Evolutionary conservation across 352 stramenopile species (phyloP), one percentile per base, ranked within the genome.

Genomic region (Pythium scleroteichum): DNA sequence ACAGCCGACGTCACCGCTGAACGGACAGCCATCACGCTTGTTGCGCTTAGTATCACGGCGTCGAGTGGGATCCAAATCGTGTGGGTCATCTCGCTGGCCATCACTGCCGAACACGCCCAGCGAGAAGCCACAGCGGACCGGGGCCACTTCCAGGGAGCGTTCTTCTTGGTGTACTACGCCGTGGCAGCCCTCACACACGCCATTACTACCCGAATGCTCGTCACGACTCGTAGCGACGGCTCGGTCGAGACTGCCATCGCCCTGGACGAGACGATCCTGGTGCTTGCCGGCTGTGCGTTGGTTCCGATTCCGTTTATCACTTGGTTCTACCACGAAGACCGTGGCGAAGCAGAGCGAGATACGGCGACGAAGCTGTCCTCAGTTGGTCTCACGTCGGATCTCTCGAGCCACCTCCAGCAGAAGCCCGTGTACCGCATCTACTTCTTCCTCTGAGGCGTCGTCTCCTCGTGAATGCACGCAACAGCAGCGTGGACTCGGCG

Each of bases 71-170:
- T 57, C 38, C 56, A 64, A 46, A 35, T 80, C 16, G 67, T 73
- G 29, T 87, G 67, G 64, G 62, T 85, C 16, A 42, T 61, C 1
- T 75, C 76, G 2, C 53, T 83, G 17, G 75, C 75, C 7, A 53
- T 80, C n/a, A 71, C 78, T 4, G 68, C 85, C 35, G 72, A 76
- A 19, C 71, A 82, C n/a, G 79, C 74, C 40, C 79, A 88, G 46
- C 64, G 76, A 8, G 79, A 88, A 27, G 59, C 66, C 41, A 52
- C 79, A 10, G 51, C 64, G 19, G 50, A 68, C 41, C 72, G 79
- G 8, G 79, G 79, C 13, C 72, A 73, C 9, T 61, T 88, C 26
- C 75, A 78, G 16, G 67, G 58, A 16, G 27, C 66, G 20, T 79
- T 76, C 33, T 44, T 85, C 14, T 35, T 78, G 5, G 27, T 85